Evolutionary conservation across 805 yeast species (phyloP), one percentile per base, ranked within the genome.

Genomic region (Yamadazyma kitorensis): DNA sequence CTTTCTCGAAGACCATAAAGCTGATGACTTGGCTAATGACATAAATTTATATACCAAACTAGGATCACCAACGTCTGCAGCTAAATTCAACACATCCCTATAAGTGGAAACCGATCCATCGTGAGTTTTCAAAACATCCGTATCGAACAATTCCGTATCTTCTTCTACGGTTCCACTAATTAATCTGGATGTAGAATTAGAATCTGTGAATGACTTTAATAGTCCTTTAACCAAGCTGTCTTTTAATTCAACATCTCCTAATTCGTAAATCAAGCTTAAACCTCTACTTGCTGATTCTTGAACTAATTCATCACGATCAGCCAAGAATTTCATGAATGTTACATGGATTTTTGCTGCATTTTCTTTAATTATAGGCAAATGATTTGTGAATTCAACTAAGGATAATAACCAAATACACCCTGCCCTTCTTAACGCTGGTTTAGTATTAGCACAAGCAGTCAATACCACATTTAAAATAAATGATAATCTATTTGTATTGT

Each of bases 1-100:
- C 45, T 85, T 86, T 54, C 95, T 70, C 0, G 96, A 85, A 0
- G 94, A 76, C 98, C 98, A 91, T 14, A 89, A 59, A 0, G 93
- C 80, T 0, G 96, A 86, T 33, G 81, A 82, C 43, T 86, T 82
- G 0, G 97, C 95, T 37, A 91, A 62, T 0, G 95, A 80, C 96
- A 91, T 87, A 55, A 91, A 91, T 52, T 87, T 86, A 59, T 91
- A 91, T 4, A 91, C 96, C 44, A 91, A 72, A 45, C 93, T 76
- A 10, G 98, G 96, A 57, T 91, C 96, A 18, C 98, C 98, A 7
- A 88, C 94, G 52, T 91, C 98, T 1, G 93, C 78, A 0, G 98
- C 97, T 31, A 91, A 66, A 48, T 69, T 85, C 47, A 91, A 67
- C 19, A 91, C 86, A 57, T 91, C 98, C 49, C 83, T 86, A 55